Evolutionary conservation across 2,329 filamentous ascomycete genomes (phyloP).

Genomic region (Hypoxylon sp.): DNA sequence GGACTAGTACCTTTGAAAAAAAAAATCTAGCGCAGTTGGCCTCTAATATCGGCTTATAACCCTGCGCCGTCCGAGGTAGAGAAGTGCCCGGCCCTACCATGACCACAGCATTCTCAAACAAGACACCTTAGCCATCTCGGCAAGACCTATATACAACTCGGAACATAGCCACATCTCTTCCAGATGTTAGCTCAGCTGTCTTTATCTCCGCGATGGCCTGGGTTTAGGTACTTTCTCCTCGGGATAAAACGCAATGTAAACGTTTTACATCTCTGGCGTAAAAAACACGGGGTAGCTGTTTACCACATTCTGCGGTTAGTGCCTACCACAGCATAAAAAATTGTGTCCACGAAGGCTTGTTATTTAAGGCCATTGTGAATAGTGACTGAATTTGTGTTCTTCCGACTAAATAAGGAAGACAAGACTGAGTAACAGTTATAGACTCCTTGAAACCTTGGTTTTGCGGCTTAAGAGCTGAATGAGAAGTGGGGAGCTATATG

Average conservation of each 20-base stretch:
- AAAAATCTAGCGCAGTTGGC: background rate
- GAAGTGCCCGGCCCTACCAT: constrained; percentile 45
- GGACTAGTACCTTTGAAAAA: background rate
- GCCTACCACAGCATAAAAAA: too few species aligned
- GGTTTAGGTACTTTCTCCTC: constrained; percentile 57
- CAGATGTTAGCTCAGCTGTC: constrained; percentile 46
- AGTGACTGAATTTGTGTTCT: too few species aligned
- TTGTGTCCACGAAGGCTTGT: too few species aligned
- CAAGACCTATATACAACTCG: constrained; percentile 58
- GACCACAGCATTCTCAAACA: constrained; percentile 60
- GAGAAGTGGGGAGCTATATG: too few species aligned
- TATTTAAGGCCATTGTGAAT: too few species aligned
- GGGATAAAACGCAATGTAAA: constrained; percentile 62
- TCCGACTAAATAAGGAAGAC: too few species aligned
- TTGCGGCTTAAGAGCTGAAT: too few species aligned
- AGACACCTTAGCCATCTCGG: constrained; percentile 59
- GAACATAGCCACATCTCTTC: constrained; percentile 58
- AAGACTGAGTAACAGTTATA: too few species aligned
- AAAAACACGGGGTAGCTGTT: too few species aligned
- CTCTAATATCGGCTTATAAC: background rate
- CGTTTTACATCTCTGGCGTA: constrained; percentile 59
- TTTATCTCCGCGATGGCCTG: constrained; percentile 60
- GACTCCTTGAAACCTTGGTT: too few species aligned
- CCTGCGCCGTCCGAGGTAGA: constrained; percentile 49
- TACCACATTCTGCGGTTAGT: too few species aligned